Evolutionary conservation across 108 stramenopile species (phyloP).

Genomic region (Hondaea fermentalgiana): DNA sequence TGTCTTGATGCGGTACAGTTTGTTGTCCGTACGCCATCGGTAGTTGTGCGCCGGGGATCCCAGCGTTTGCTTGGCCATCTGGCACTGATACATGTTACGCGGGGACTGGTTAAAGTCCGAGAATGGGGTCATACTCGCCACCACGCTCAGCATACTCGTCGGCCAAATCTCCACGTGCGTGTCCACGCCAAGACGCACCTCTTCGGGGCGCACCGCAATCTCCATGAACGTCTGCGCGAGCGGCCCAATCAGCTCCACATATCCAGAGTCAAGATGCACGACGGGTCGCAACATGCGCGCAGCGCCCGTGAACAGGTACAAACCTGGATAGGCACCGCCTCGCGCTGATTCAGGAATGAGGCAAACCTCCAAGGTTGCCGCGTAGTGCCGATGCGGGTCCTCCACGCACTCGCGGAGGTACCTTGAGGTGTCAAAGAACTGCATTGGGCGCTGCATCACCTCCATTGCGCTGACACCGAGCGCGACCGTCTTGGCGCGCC

Average conservation of each 20-base stretch:
- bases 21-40: constrained; percentile 85
- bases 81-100: constrained; percentile 96
- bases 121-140: constrained; percentile 90
- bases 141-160: constrained; percentile 88
- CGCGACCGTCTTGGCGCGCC: constrained; percentile 32
- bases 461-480: background rate
- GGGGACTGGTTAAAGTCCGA: constrained; percentile 97
- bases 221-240: constrained; percentile 96
- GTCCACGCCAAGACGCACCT: constrained; percentile 19
- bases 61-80: constrained; percentile 99
- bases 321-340: constrained; percentile 75
- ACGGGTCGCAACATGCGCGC: constrained; percentile 84
- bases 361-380: constrained; percentile 6
- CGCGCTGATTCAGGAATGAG: background rate
- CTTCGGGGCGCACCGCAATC: constrained; percentile 61
- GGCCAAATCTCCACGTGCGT: constrained; percentile 93
- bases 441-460: background rate
- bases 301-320: constrained; percentile 74
- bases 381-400: background rate
- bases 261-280: constrained; percentile 63
- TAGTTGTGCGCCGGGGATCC: constrained; percentile 89
- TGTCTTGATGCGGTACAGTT: constrained; percentile 80
- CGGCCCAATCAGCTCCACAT: constrained; percentile 81
- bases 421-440: background rate
- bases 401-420: background rate